Base-by-base conservation (phyloP, 164 flowering plant genomes). In the Houttuynia cordata region DNA sequence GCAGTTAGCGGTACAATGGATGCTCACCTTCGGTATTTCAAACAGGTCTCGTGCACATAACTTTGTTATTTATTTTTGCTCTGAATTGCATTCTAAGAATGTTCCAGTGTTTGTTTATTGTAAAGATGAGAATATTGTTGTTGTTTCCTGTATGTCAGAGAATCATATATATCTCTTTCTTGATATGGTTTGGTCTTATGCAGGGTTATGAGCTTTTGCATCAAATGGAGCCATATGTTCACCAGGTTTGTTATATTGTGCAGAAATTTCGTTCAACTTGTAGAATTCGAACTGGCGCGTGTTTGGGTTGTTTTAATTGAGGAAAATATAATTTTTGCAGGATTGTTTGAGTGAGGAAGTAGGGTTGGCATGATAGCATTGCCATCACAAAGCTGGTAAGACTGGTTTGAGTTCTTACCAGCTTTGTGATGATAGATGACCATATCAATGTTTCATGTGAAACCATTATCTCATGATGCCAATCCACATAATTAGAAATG, bases 141-240 rank as follows among this genome's bases (percentile, higher is more conserved):
- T 30, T 30, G 37, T 30, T 30, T 30, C 6, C 37, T 2, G 37
- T 2, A 30, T 30, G 4, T 30, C 37, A 30, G 9, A 12, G 49
- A 8, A 45, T 2, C 2, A 45, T 45, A 45, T 45, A 45, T 0
- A 10, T 45, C 14, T 12, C 49, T 17, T 45, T 45, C 49, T 45
- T 45, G 49, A 45, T 17, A 45, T 45, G 14, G 17, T 12, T 45
- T 12, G 49, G 49, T 53, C 56, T 15, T 60, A 1, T 74, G 61
- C 70, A 94, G 99, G 99, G 99, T 8, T 94, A 91, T 75, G 99
- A 94, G 68, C 78, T 94, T 66, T 73, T 94, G 81, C 97, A 88
- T 75, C 97, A 86, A 66, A 90, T 94, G 99, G 99, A 91, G 77
- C 97, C 99, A 24, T 90, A 85, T 67, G 87, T 94, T 52, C 82